Evolutionary conservation across 768 basidiomycete genomes (phyloP).

Genomic region (Hygrocybe coccinea): DNA sequence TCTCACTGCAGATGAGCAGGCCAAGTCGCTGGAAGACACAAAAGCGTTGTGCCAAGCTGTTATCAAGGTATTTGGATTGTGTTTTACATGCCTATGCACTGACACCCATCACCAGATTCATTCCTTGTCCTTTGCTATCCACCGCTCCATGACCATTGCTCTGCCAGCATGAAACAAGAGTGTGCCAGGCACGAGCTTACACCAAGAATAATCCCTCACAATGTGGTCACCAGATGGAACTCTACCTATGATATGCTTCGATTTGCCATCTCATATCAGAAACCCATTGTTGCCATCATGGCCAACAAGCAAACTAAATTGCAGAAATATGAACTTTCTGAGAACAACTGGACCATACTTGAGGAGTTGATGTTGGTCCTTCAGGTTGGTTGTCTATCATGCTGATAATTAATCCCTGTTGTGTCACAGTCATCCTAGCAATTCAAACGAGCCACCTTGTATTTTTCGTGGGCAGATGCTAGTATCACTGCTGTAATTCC

Average conservation of each 20-base stretch:
- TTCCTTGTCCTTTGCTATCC: constrained; percentile 18
- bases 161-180: constrained; percentile 27
- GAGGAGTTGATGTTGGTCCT: constrained; percentile 20
- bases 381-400: constrained; percentile 14
- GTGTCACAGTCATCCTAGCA: not conserved
- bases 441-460: constrained; percentile 4
- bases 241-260: constrained; percentile 32
- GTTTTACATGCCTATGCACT: not conserved
- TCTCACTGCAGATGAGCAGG: not conserved
- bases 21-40: not conserved
- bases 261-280: constrained; percentile 20
- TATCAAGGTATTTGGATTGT: not conserved
- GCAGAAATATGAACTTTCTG: constrained; percentile 11
- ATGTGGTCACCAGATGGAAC: constrained; percentile 35
- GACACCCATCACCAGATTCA: constrained; percentile 14
- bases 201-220: constrained; percentile 23
- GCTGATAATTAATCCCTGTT: not conserved
- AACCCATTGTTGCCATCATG: constrained; percentile 18
- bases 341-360: constrained; percentile 20
- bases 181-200: constrained; percentile 11
- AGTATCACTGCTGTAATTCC: constrained; percentile 28
- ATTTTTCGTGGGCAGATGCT: constrained; percentile 3
- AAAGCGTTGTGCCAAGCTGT: not conserved
- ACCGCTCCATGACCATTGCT: constrained; percentile 26
- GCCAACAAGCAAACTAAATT: constrained; percentile 10